phyloP scores from a whole-genome alignment of 768 basidiomycete species.

The Nidularia pulvinata region DNA sequence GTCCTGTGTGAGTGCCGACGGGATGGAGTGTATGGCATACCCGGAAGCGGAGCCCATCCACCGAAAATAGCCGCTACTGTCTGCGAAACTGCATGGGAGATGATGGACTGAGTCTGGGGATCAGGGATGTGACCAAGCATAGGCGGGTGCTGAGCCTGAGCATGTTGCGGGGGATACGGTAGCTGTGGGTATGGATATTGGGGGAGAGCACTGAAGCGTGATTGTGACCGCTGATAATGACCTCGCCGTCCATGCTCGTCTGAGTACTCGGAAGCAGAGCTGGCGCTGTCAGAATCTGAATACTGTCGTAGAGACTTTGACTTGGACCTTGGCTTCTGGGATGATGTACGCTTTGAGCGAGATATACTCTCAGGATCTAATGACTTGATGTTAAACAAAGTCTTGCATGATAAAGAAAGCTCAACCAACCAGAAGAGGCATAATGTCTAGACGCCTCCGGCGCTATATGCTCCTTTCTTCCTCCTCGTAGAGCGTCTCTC shows the following conservation, averaged over 20 bases:
- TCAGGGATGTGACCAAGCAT: constrained; percentile 31
- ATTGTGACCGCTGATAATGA: neutral
- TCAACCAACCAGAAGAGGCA: neutral
- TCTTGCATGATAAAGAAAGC: neutral
- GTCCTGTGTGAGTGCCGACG: constrained; percentile 13
- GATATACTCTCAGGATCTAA: neutral
- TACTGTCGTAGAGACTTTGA: constrained; percentile 2
- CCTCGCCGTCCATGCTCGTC: neutral
- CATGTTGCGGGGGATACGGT: constrained; percentile 12
- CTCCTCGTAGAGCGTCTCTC: neutral
- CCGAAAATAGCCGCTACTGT: constrained; percentile 29
- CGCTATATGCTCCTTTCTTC: neutral
- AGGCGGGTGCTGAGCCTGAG: constrained; percentile 15
- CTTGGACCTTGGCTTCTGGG: constrained; percentile 4
- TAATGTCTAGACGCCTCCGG: neutral
- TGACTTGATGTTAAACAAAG: no score
- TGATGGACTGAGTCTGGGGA: constrained; percentile 37
- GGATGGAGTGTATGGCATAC: constrained; percentile 21
- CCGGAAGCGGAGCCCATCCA: constrained; percentile 19
- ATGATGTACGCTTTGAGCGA: neutral
- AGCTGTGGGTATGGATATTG: constrained; percentile 16
- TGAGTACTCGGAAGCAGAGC: neutral
- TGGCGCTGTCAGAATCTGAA: constrained; percentile 2
- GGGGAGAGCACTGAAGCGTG: neutral
- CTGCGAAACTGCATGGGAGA: constrained; percentile 43